phyloP scores from a whole-genome alignment of 371 early-diverging fungal genomes.

The Mortierella sp. region DNA sequence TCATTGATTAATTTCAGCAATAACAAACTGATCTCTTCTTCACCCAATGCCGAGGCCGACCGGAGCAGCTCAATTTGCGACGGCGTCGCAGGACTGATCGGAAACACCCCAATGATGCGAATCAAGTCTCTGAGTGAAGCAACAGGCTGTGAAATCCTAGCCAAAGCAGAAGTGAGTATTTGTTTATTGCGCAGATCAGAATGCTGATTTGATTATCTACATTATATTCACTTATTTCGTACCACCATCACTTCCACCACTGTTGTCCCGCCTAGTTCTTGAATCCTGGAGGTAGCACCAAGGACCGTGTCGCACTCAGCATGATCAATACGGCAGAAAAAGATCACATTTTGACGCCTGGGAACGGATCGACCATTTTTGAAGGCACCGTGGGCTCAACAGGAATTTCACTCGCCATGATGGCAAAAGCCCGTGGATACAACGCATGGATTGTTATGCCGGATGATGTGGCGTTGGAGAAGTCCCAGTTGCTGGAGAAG shows the following conservation, averaged over 20 bases:
- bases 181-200: not conserved
- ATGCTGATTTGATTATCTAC: no score
- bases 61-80: constrained; percentile 60
- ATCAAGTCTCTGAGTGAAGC: constrained; percentile 88
- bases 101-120: constrained; percentile 91
- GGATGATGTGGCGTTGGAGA: constrained; percentile 93
- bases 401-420: constrained; percentile 87
- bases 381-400: constrained; percentile 96
- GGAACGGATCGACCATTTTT: constrained; percentile 83
- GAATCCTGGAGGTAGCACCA: constrained; percentile 94
- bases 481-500: constrained; percentile 84
- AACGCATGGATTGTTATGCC: constrained; percentile 96
- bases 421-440: constrained; percentile 90
- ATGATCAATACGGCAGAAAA: constrained; percentile 87
- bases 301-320: constrained; percentile 93
- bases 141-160: constrained; percentile 90
- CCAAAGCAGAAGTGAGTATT: constrained; percentile 62
- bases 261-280: constrained; percentile 71
- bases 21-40: constrained; percentile 21
- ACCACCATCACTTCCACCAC: not conserved
- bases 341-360: constrained; percentile 69
- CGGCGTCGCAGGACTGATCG: constrained; percentile 84
- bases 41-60: constrained; percentile 22
- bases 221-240: not conserved
- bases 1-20: constrained; percentile 23